Base-by-base conservation (phyloP, 83 land plant genomes). In the Thuja plicata region DNA sequence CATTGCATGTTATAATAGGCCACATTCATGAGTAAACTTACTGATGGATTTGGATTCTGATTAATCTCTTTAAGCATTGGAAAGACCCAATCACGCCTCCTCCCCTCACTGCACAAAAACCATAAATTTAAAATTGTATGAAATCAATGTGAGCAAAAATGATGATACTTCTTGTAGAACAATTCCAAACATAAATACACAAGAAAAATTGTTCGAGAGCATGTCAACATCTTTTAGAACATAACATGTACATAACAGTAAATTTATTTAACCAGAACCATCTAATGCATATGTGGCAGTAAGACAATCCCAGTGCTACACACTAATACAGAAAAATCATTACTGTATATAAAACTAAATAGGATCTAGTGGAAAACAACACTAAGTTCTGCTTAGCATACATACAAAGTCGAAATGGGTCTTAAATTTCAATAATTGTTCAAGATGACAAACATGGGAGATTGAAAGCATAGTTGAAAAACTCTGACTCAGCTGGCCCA, bases 51-150 rank as follows among this genome's bases (percentile, higher is more conserved):
- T 57, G 8, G 87, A 35, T 88, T 52, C 38, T 5, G 87, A 35
- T 54, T 21, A 57, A 87, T 50, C 76, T 91, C 92, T 46, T 11
- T 21, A 83, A 97, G 91, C 13, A 91, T 71, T 38, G 99, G 97
- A 73, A 97, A 94, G 45, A 91, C 92, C 99, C 99, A 97, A 89
- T 94, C 92, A 81, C 97, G 92, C 88, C 97, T 92, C 87, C 94
- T 94, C 4, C 97, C 99, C 90, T 97, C 99, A 91, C 99, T 96
- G 93, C 55, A 88, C 41, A 21, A 82, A 34, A 82, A 4, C 54
- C 45, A 27, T 3, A 80, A 21, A 80, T 19, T 82, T 2, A 45
- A n/a, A 46, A 82, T 45, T 46, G 27, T 12, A 45, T 82, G 50
- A 4, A 27, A 45, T 45, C 85, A 38, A 17, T 27, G 34, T 27